Percentiles rank a stretch among this genome's conserved stretches.
phyloP scores from a whole-genome alignment of 169 alveolate genomes.

The Babesia divergens region DNA sequence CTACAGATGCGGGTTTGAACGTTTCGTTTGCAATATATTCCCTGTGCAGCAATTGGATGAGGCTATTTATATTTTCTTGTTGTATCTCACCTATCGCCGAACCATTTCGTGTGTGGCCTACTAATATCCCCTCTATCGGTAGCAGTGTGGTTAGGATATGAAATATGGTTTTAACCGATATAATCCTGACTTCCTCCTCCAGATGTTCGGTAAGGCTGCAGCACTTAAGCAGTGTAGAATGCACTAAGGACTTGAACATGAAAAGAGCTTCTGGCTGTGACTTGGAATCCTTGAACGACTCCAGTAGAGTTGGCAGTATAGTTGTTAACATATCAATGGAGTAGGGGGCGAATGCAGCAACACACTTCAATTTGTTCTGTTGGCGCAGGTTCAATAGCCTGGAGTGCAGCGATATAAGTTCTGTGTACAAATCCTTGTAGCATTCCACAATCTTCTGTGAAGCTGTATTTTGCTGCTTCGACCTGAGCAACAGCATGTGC shows the following conservation, averaged over 20 bases:
- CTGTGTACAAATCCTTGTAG: background rate
- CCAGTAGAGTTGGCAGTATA: background rate
- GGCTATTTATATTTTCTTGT: background rate
- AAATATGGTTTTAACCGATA: background rate
- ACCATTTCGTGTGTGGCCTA: background rate
- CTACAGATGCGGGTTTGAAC: conserved; percentile 19
- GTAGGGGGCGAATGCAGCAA: background rate
- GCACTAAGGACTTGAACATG: conserved; percentile 10
- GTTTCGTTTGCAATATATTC: conserved; percentile 11
- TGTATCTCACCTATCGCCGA: background rate
- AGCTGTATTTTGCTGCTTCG: background rate
- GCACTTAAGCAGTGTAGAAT: conserved; percentile 12
- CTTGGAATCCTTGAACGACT: background rate
- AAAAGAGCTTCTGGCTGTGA: background rate
- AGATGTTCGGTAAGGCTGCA: conserved; percentile 31
- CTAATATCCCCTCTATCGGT: conserved; percentile 13
- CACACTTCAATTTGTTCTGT: background rate
- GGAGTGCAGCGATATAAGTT: background rate
- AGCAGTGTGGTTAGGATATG: conserved; percentile 2
- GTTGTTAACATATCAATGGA: conserved; percentile 8
- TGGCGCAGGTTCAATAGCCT: background rate
- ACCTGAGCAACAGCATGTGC: background rate
- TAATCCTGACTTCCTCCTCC: background rate
- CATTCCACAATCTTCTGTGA: background rate
- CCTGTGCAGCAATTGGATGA: background rate